These are phyloP conservation scores for Huntiella decipiens DNA, from an alignment of 2,329 filamentous ascomycete species.

Conservation along the genomic window DNA sequence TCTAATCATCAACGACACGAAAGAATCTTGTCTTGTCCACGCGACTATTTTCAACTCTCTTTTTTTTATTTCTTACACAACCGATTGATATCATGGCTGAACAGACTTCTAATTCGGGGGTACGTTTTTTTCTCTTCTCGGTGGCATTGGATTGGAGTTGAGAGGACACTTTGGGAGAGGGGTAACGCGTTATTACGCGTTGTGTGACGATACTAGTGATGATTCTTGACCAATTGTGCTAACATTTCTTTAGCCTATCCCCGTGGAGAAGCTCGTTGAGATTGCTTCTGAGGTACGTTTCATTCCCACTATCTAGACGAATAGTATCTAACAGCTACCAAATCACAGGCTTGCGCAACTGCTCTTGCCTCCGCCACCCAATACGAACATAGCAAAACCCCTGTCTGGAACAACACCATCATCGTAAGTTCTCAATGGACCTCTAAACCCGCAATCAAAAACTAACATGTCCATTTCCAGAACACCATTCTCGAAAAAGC, in stretches of 20 bases:
- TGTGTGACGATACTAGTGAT: too few relatives aligned
- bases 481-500: conserved; percentile 59
- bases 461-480: conserved; percentile 22
- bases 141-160: too few relatives aligned
- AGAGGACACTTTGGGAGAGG: too few relatives aligned
- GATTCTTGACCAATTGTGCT: not conserved
- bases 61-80: too few relatives aligned
- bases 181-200: too few relatives aligned
- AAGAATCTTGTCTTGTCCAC: not conserved
- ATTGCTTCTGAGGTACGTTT: conserved; percentile 61
- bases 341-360: conserved; percentile 55
- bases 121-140: too few relatives aligned
- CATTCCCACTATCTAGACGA: not conserved
- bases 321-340: not conserved
- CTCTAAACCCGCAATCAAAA: not conserved
- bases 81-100: too few relatives aligned
- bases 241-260: conserved; percentile 41
- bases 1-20: not conserved
- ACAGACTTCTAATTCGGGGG: too few relatives aligned
- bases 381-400: conserved; percentile 76
- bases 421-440: conserved; percentile 44
- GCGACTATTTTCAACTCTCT: too few relatives aligned
- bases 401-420: conserved; percentile 78
- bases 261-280: conserved; percentile 60
- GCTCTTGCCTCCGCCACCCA: conserved; percentile 54